Evolutionary conservation across 305 asterid genomes (phyloP).

Genomic region (Vinca major): DNA sequence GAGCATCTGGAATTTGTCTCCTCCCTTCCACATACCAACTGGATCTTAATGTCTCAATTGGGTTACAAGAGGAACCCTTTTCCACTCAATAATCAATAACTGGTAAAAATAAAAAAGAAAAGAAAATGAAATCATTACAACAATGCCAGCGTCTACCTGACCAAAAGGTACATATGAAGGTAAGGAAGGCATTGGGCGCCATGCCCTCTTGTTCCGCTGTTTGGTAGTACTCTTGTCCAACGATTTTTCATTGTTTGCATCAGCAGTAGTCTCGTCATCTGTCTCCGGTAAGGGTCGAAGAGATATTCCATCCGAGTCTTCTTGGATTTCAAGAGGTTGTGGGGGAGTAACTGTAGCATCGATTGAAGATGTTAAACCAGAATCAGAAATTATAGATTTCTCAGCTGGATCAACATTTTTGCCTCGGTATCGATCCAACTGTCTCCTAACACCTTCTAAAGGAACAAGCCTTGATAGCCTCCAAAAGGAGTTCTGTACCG

Average conservation of each 20-base stretch:
- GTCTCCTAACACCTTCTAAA: slow-evolving; percentile 71
- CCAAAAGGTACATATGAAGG: slow-evolving; percentile 98
- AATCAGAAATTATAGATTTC: slow-evolving; percentile 38
- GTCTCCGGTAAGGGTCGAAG: slow-evolving; percentile 66
- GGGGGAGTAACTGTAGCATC: slow-evolving; percentile 56
- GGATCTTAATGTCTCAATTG: neutral
- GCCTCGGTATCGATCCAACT: slow-evolving; percentile 44
- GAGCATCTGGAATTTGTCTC: neutral
- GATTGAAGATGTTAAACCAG: slow-evolving; percentile 49
- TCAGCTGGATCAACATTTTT: slow-evolving; percentile 41
- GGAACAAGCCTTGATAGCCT: slow-evolving; percentile 96
- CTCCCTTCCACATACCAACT: neutral
- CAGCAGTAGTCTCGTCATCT: slow-evolving; percentile 43
- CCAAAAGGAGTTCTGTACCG: slow-evolving; percentile 93
- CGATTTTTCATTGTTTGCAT: slow-evolving; percentile 45
- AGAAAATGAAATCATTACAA: neutral
- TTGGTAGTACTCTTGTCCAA: slow-evolving; percentile 29
- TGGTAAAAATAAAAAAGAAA: neutral
- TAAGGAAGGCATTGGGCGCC: slow-evolving; percentile 78
- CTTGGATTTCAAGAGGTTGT: slow-evolving; percentile 91
- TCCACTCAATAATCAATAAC: neutral
- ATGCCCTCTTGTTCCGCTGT: slow-evolving; percentile 43
- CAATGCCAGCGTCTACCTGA: slow-evolving; percentile 39
- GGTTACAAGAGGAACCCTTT: neutral
- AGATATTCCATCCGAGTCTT: slow-evolving; percentile 92